A percentile compares a stretch with the other conserved stretches of the same genome.
phyloP scores from a whole-genome alignment of 2,329 filamentous ascomycete genomes.

The Pseudogymnoascus sp. region DNA sequence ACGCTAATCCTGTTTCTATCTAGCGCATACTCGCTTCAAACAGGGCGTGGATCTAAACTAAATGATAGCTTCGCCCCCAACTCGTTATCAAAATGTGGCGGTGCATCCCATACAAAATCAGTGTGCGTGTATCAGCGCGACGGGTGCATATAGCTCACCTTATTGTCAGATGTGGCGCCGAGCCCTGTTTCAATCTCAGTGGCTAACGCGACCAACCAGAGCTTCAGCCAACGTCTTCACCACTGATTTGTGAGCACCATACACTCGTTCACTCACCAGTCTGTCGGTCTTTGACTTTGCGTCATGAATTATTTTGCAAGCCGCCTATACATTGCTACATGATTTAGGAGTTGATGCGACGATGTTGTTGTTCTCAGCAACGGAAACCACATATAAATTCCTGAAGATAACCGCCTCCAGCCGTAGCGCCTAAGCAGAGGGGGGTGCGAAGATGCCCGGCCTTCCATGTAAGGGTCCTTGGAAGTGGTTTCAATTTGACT shows the following conservation, averaged over 20 bases:
- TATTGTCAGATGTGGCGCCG: slow-evolving; percentile 2
- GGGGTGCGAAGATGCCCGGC: slow-evolving; percentile 45
- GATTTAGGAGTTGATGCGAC: slow-evolving; percentile 23
- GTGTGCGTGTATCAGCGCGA: neutral
- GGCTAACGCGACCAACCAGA: slow-evolving; percentile 10
- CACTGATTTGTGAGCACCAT: slow-evolving; percentile 9
- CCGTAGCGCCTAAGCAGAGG: slow-evolving; percentile 18
- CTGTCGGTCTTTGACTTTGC: neutral
- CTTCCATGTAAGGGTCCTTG: slow-evolving; percentile 44
- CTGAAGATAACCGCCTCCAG: slow-evolving; percentile 23
- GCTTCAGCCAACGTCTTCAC: slow-evolving; percentile 6
- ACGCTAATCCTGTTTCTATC: neutral
- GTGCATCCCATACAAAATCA: neutral
- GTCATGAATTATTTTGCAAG: slow-evolving; percentile 4
- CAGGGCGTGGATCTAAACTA: neutral
- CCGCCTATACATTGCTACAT: slow-evolving; percentile 4
- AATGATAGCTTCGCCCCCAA: neutral
- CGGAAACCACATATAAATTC: slow-evolving; percentile 23
- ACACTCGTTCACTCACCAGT: slow-evolving; percentile 5
- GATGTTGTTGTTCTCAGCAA: slow-evolving; percentile 30
- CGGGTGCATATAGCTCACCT: neutral
- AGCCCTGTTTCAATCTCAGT: slow-evolving; percentile 8
- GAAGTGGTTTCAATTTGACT: neutral
- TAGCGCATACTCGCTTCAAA: neutral
- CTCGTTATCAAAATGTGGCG: neutral